Evolutionary conservation across 164 flowering plant genomes (phyloP), one percentile per base, ranked within the genome.

Genomic region (Macadamia tetraphylla): DNA sequence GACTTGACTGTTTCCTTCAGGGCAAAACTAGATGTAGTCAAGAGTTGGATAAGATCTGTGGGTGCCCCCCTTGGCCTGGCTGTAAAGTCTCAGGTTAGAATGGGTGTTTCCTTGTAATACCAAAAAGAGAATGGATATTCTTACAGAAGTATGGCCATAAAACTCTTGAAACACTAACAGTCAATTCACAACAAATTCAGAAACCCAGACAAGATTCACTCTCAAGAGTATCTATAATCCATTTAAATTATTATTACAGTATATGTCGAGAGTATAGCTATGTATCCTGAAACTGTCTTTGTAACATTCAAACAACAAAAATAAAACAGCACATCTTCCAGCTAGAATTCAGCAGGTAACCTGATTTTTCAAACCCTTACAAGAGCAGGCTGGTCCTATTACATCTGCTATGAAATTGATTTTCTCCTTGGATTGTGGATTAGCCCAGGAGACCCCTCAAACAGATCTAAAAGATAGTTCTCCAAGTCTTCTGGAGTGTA

Each of bases 401-500:
- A 58, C 42, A 40, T 52, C 55, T 64, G n/a, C 79, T 74, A 79
- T 55, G 76, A 6, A 75, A 72, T 72, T 67, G 75, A 80, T 74
- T 83, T 76, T 68, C 81, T 78, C 64, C 65, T 56, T 29, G 46
- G 43, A 61, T 81, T 81, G 32, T 80, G 80, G 46, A 81, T 72
- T 60, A 81, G 78, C 65, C 56, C 48, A 66, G 87, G 81, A 0
- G 74, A 42, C 51, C 91, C 84, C 79, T 83, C 57, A 53, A 53
- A 53, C 17, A 53, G 18, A 17, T 53, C 18, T 17, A 53, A 14
- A 1, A 53, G 15, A 62, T 80, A 83, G 58, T 62, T 65, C 77
- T 86, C 92, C 56, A 88, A 63, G 75, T 88, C 92, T 31, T 86
- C 89, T 2, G 81, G 75, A 9, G 78, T 72, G 62, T 84, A 87